Conservation (phyloP, 495 filamentous ascomycete species). For the Hapsidospora chrysogenum region DNA sequence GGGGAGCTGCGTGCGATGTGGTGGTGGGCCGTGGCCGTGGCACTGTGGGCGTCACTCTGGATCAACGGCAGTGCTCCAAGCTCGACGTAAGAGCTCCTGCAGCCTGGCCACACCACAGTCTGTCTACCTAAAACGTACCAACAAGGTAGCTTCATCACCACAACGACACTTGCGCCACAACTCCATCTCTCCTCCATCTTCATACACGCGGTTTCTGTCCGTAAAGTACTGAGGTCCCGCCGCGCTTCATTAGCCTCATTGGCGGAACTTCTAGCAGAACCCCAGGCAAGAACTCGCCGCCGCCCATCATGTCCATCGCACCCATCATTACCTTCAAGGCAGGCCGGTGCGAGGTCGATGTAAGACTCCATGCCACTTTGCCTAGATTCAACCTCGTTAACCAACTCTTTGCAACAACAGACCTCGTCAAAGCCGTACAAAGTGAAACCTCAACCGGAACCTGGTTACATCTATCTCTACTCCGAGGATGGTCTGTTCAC, state of each 20-base stretch:
- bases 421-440: slow-evolving; percentile 41
- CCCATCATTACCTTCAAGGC: slow-evolving; percentile 96
- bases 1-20: too few species aligned
- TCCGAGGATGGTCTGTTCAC: slow-evolving; percentile 58
- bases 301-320: slow-evolving; percentile 50
- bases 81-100: slow-evolving; percentile 3
- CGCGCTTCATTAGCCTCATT: too few species aligned
- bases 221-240: too few species aligned
- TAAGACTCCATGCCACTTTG: slow-evolving; percentile 26
- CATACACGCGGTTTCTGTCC: not conserved
- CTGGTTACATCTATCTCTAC: slow-evolving; percentile 89
- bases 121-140: too few species aligned
- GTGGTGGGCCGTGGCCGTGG: too few species aligned
- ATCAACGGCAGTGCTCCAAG: not conserved
- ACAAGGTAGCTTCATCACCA: not conserved
- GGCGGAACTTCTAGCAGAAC: too few species aligned
- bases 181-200: not conserved
- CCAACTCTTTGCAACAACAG: slow-evolving; percentile 15
- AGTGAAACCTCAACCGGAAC: slow-evolving; percentile 48
- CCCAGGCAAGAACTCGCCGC: too few species aligned
- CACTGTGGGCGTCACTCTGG: too few species aligned
- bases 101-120: too few species aligned
- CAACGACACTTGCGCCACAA: not conserved
- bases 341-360: slow-evolving; percentile 74
- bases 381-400: not conserved